Conservation (phyloP, 2,329 filamentous ascomycete species). For the Diaporthe vaccinii region DNA sequence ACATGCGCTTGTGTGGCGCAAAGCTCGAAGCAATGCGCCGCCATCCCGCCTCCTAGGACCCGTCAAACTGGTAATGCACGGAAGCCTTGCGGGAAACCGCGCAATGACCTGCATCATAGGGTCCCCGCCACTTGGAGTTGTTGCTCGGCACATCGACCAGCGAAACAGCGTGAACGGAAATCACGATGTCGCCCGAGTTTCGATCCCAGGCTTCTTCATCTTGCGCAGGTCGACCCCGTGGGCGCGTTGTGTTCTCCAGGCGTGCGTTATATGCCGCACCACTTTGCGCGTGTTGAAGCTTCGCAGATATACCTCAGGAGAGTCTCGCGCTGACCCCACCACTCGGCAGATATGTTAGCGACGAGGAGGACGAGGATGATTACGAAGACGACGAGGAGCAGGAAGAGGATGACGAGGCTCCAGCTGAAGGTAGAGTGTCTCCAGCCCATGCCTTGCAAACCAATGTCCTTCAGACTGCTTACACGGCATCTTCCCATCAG, state of each 20-base stretch:
- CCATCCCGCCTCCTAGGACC: background rate
- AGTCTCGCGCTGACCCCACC: background rate
- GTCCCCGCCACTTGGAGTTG: background rate
- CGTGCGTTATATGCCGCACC: background rate
- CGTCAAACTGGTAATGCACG: background rate
- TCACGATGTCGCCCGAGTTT: background rate
- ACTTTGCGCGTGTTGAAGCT: background rate
- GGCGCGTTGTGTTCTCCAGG: background rate
- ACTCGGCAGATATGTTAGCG: constrained; percentile 46
- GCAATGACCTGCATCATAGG: background rate
- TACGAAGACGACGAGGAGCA: constrained; percentile 54
- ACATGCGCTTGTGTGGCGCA: constrained; percentile 41
- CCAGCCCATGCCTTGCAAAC: background rate
- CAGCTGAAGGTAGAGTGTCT: constrained; percentile 48
- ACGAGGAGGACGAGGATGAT: constrained; percentile 56
- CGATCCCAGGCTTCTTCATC: background rate
- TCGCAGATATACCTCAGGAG: background rate
- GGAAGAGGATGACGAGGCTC: constrained; percentile 54
- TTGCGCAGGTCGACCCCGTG: background rate
- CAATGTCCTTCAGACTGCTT: background rate
- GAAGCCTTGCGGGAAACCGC: background rate
- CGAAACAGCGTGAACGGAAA: background rate
- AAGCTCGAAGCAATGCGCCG: constrained; percentile 13
- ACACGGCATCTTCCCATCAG: constrained; percentile 43
- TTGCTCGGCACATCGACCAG: background rate